phyloP scores from a whole-genome alignment of 345 rosid species.

The Ceriops decandra region DNA sequence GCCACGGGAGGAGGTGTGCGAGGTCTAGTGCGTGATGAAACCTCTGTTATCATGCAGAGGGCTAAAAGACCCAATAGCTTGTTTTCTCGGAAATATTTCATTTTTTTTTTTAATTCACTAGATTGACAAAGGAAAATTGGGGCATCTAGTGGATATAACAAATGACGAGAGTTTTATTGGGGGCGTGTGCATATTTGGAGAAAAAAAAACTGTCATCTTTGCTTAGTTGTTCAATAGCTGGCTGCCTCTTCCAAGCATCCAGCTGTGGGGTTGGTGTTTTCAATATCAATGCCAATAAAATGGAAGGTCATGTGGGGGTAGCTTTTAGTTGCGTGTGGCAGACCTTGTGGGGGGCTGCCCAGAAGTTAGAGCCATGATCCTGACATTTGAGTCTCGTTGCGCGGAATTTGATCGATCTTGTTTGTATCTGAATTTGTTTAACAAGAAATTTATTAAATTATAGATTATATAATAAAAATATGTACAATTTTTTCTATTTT shows the following conservation, averaged over 20 bases:
- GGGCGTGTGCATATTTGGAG: conserved; percentile 10
- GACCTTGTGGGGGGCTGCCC: conserved; percentile 27
- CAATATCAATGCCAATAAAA: conserved; percentile 20
- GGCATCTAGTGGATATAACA: conserved; percentile 7
- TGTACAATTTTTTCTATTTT: no score
- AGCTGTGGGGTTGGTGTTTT: conserved; percentile 11
- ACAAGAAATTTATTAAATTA: no score
- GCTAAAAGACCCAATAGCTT: conserved; percentile 27
- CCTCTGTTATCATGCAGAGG: conserved; percentile 36
- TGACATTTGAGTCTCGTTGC: conserved; percentile 2
- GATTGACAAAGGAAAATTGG: background rate
- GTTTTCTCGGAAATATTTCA: conserved; percentile 33
- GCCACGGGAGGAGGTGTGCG: conserved; percentile 54
- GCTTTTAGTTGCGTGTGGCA: conserved; percentile 11
- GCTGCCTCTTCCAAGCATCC: conserved; percentile 16
- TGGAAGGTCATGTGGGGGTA: conserved; percentile 23
- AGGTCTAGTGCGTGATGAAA: conserved; percentile 53
- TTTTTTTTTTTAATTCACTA: conserved; percentile 1
- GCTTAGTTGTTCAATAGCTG: conserved; percentile 49
- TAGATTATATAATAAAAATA: no score
- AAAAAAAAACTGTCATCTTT: background rate
- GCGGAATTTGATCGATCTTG: background rate
- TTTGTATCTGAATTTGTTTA: no score
- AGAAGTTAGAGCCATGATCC: conserved; percentile 11
- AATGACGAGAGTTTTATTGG: background rate